Conservation (phyloP, 805 yeast species). For the Myxozyma kluyveri region DNA sequence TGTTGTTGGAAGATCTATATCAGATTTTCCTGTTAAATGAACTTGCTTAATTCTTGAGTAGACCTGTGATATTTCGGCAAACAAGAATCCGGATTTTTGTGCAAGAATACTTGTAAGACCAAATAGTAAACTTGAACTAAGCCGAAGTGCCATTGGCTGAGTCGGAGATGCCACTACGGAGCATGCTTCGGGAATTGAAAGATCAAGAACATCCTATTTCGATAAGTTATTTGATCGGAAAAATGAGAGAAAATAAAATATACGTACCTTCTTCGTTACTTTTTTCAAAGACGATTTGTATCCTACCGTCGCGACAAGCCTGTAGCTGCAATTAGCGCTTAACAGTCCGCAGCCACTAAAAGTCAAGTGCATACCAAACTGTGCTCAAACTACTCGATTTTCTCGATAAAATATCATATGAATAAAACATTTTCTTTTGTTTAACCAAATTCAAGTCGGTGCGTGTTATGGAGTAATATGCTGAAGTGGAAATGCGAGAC, state of each 20-base stretch:
- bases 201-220: constrained; percentile 29
- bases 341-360: neutral
- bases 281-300: constrained; percentile 27
- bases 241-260: neutral
- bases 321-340: neutral
- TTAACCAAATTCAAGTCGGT: too few species aligned
- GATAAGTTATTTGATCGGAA: neutral
- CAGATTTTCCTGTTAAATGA: neutral
- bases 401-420: constrained; percentile 22
- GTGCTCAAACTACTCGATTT: constrained; percentile 26
- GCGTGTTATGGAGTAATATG: too few species aligned
- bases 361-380: constrained; percentile 23
- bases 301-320: constrained; percentile 34
- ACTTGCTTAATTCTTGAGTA: neutral
- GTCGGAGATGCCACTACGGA: constrained; percentile 28
- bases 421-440: constrained; percentile 24
- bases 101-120: constrained; percentile 29
- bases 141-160: constrained; percentile 33
- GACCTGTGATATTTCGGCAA: neutral
- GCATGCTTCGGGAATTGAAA: constrained; percentile 31
- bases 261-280: constrained; percentile 26
- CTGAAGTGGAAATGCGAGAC: too few species aligned
- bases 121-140: constrained; percentile 31
- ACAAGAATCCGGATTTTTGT: constrained; percentile 24
- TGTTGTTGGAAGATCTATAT: too few species aligned